Conservation (phyloP, 169 alveolate genomes). For the Cryptosporidium sp. region DNA sequence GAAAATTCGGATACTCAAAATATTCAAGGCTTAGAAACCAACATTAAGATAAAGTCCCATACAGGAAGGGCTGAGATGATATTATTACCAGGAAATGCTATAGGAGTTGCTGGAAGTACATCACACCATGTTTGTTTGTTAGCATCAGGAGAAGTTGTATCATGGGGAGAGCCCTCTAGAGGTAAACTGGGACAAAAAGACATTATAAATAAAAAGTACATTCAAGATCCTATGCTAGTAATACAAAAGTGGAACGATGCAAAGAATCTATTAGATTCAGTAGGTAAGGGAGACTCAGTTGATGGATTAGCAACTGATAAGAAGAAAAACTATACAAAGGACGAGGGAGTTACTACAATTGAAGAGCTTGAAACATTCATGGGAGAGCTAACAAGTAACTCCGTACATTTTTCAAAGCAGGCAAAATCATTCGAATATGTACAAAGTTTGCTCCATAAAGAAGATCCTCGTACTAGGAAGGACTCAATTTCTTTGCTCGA, state of each 20-base stretch:
- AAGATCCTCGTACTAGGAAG: constrained; percentile 40
- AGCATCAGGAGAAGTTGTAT: constrained; percentile 45
- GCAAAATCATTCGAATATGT: constrained; percentile 43
- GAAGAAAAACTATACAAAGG: constrained; percentile 9
- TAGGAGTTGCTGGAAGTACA: constrained; percentile 45
- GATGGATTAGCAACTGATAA: not conserved
- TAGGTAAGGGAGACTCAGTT: not conserved
- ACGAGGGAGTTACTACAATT: constrained; percentile 42
- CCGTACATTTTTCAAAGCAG: constrained; percentile 14
- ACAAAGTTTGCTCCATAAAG: constrained; percentile 30
- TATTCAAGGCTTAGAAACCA: not conserved
- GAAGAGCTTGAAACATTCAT: constrained; percentile 48
- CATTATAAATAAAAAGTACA: not conserved
- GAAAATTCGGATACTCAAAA: not conserved
- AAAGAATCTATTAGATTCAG: not conserved
- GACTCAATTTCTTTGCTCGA: constrained; percentile 36
- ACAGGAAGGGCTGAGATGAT: constrained; percentile 44
- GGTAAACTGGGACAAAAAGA: constrained; percentile 29
- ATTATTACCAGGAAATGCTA: constrained; percentile 24
- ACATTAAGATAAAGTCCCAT: constrained; percentile 3
- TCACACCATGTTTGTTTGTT: constrained; percentile 33
- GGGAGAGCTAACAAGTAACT: not conserved
- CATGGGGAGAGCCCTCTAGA: constrained; percentile 37
- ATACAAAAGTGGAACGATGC: constrained; percentile 53
- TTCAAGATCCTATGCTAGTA: constrained; percentile 18